Conservation (phyloP, 257 asterid genomes). For the Ligustrum vulgare region DNA sequence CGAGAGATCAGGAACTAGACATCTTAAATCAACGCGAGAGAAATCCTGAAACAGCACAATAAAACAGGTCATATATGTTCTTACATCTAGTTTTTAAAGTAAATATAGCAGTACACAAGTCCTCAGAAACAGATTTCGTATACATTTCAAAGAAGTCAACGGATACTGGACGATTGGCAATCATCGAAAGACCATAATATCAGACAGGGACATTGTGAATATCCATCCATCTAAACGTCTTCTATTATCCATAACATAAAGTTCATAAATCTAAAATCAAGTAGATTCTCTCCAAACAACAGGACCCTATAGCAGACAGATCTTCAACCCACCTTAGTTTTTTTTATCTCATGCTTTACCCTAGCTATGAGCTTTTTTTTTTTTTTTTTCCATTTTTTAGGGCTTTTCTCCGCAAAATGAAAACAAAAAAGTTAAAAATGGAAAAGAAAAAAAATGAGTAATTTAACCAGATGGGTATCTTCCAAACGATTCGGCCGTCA, state of each 20-base stretch:
- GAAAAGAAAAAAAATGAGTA: slow-evolving; percentile 24
- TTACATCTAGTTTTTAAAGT: not conserved
- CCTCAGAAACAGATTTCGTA: not conserved
- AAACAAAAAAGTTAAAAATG: slow-evolving; percentile 3
- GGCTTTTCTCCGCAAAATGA: slow-evolving; percentile 19
- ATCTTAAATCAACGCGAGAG: not conserved
- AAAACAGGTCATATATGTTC: not conserved
- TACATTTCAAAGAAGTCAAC: slow-evolving; percentile 12
- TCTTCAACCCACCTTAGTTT: slow-evolving; percentile 7
- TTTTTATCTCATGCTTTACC: slow-evolving; percentile 19
- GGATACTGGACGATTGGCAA: not conserved
- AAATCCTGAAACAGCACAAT: not conserved
- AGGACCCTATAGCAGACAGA: slow-evolving; percentile 31
- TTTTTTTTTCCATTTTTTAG: slow-evolving; percentile 9
- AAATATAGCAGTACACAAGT: not conserved
- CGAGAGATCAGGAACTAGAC: not conserved
- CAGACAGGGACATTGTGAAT: slow-evolving; percentile 10
- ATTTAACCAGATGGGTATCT: slow-evolving; percentile 22
- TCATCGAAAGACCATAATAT: not conserved
- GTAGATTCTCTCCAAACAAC: slow-evolving; percentile 42
- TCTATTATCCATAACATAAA: slow-evolving; percentile 44
- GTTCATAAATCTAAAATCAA: slow-evolving; percentile 37
- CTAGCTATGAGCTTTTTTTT: slow-evolving; percentile 25
- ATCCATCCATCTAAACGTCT: slow-evolving; percentile 30
- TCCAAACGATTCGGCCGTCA: slow-evolving; percentile 16